phyloP scores from a whole-genome alignment of 495 filamentous ascomycete genomes.

The Penicillium verhagenii region DNA sequence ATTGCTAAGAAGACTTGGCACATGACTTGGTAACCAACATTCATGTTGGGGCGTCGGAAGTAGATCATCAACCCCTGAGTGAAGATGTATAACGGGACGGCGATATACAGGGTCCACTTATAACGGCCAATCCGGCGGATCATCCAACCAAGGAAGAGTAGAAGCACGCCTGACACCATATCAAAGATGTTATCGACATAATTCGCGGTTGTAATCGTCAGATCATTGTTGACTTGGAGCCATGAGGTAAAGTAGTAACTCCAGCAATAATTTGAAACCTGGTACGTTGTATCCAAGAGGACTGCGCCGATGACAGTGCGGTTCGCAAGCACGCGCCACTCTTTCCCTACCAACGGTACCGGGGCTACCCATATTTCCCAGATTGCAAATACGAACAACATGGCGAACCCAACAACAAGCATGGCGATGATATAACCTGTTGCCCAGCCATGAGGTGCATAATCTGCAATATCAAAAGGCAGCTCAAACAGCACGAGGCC shows the following conservation, averaged over 20 bases:
- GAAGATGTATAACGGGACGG: constrained; percentile 55
- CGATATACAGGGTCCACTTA: constrained; percentile 52
- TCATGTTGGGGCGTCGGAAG: constrained; percentile 57
- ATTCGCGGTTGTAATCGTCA: constrained; percentile 51
- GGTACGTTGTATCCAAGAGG: constrained; percentile 48
- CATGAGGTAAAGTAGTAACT: constrained; percentile 57
- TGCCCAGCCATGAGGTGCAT: constrained; percentile 37
- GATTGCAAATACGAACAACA: constrained; percentile 51
- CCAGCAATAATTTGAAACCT: constrained; percentile 48
- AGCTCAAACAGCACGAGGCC: constrained; percentile 60
- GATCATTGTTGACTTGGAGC: constrained; percentile 65
- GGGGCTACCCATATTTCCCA: constrained; percentile 54
- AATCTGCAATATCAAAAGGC: constrained; percentile 47
- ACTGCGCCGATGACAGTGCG: constrained; percentile 54
- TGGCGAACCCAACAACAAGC: constrained; percentile 49
- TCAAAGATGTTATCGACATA: constrained; percentile 49
- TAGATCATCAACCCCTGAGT: constrained; percentile 54
- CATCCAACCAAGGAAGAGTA: constrained; percentile 45
- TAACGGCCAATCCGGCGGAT: constrained; percentile 53
- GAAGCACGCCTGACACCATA: constrained; percentile 41
- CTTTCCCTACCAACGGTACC: constrained; percentile 45
- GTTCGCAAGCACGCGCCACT: constrained; percentile 41
- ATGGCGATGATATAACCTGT: constrained; percentile 50
- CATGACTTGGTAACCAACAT: constrained; percentile 64
- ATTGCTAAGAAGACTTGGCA: constrained; percentile 69